Percentiles rank a stretch among this genome's conserved stretches.
Conservation (phyloP, 306 rosid genomes). For the Fragaria ananassa region DNA sequence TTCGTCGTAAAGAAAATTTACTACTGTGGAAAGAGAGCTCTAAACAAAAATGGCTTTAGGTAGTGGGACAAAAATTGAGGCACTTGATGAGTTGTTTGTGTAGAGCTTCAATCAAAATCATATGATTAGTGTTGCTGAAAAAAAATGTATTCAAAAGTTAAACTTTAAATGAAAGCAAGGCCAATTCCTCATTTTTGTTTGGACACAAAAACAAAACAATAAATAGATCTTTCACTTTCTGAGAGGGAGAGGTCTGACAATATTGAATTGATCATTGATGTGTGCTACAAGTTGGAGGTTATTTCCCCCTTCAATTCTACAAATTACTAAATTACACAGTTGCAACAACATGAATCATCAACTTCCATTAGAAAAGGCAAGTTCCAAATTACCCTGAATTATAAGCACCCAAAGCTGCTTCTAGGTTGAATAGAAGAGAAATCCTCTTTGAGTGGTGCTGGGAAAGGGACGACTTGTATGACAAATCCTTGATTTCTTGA, state of each 20-base stretch:
- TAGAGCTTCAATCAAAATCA: neutral
- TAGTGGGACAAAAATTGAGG: neutral
- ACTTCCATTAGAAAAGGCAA: slow-evolving; percentile 21
- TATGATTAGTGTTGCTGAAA: neutral
- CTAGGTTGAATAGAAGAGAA: slow-evolving; percentile 20
- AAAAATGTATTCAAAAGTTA: neutral
- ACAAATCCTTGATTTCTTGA: slow-evolving; percentile 10
- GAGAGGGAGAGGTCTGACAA: slow-evolving; percentile 20
- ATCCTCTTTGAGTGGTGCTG: slow-evolving; percentile 24
- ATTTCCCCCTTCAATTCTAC: slow-evolving; percentile 25
- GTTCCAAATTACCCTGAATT: slow-evolving; percentile 5
- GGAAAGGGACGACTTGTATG: slow-evolving; percentile 22
- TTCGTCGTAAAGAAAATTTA: neutral
- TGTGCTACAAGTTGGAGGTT: slow-evolving; percentile 22
- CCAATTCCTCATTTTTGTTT: neutral
- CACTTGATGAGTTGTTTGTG: neutral
- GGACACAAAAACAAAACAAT: slow-evolving; percentile 2
- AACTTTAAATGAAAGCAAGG: neutral
- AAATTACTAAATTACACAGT: slow-evolving; percentile 24
- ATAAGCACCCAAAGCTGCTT: slow-evolving; percentile 12
- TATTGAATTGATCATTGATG: slow-evolving; percentile 21
- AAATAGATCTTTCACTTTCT: slow-evolving; percentile 16
- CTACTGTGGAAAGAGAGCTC: neutral
- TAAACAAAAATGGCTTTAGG: neutral
- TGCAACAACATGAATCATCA: slow-evolving; percentile 24